Percentiles rank a stretch among this genome's conserved stretches.
Evolutionary conservation across 345 rosid species (phyloP).

Genomic region (Gossypium thurberi): DNA sequence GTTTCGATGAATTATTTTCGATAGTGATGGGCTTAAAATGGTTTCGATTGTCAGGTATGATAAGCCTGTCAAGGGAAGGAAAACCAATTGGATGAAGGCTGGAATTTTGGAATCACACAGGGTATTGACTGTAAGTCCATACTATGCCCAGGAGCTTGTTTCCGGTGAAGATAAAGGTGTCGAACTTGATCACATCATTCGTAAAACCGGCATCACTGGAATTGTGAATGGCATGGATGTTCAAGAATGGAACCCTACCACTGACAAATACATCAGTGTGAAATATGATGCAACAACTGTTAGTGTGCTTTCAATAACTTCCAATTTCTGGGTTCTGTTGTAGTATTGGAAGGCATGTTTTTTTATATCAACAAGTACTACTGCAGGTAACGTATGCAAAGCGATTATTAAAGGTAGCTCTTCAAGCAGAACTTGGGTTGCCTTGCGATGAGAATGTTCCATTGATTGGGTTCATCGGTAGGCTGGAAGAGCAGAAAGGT

Average conservation of each 20-base stretch:
- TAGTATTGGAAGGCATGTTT: not conserved
- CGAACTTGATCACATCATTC: slow-evolving; percentile 55
- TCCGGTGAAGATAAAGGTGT: slow-evolving; percentile 77
- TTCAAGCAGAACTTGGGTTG: slow-evolving; percentile 89
- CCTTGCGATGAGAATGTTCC: slow-evolving; percentile 77
- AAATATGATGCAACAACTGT: slow-evolving; percentile 72
- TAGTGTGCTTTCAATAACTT: slow-evolving; percentile 29
- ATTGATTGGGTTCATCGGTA: slow-evolving; percentile 88
- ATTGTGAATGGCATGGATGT: slow-evolving; percentile 90
- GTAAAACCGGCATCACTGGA: slow-evolving; percentile 56
- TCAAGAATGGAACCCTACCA: slow-evolving; percentile 90
- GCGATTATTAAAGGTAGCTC: slow-evolving; percentile 82
- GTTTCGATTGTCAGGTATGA: slow-evolving; percentile 31
- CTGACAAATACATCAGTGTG: slow-evolving; percentile 67
- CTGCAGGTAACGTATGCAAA: slow-evolving; percentile 70
- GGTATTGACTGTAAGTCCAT: slow-evolving; percentile 81
- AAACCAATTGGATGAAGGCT: slow-evolving; percentile 97
- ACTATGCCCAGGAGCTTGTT: slow-evolving; percentile 75
- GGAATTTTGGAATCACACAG: slow-evolving; percentile 69
- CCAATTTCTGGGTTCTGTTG: not conserved
- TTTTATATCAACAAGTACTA: not conserved
- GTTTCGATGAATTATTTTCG: not conserved
- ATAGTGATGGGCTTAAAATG: not conserved
- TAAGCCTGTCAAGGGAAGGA: slow-evolving; percentile 79
- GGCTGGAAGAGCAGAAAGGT: slow-evolving; percentile 96